phyloP scores from a whole-genome alignment of 2,329 filamentous ascomycete species.

The Aspergillus pseudonomiae region DNA sequence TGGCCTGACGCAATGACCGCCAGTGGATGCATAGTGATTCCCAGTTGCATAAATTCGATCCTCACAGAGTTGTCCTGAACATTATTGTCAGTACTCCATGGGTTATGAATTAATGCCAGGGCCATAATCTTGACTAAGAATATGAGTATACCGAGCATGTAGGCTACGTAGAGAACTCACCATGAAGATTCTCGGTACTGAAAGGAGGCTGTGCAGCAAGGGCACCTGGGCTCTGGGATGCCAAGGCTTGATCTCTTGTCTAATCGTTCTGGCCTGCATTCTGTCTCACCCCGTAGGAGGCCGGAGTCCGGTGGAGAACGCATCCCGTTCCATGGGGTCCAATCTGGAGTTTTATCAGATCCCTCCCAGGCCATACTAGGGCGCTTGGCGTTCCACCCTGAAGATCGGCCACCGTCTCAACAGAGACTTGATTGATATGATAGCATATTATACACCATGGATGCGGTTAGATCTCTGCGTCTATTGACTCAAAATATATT shows the following conservation, averaged over 20 bases:
- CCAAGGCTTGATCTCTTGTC: background rate
- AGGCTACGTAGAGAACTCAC: background rate
- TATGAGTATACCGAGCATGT: background rate
- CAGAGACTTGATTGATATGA: background rate
- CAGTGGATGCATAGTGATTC: background rate
- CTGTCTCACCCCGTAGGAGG: background rate
- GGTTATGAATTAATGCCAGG: background rate
- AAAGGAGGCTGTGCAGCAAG: background rate
- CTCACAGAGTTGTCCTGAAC: background rate
- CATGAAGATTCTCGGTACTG: background rate
- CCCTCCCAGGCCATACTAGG: background rate
- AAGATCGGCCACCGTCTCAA: background rate
- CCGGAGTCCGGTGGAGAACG: slow-evolving; percentile 8
- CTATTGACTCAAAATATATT: background rate
- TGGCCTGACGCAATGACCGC: too few relatives aligned
- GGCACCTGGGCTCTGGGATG: background rate
- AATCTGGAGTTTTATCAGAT: background rate
- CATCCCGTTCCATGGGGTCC: background rate
- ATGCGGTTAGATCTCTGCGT: background rate
- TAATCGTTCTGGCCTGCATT: background rate
- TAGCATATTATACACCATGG: background rate
- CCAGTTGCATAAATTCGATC: background rate
- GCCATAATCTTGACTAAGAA: background rate
- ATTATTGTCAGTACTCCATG: too few relatives aligned
- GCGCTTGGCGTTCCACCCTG: background rate